These are phyloP conservation scores for Halteria grandinella DNA, from an alignment of 73 alveolate species.

Conservation along the genomic window DNA sequence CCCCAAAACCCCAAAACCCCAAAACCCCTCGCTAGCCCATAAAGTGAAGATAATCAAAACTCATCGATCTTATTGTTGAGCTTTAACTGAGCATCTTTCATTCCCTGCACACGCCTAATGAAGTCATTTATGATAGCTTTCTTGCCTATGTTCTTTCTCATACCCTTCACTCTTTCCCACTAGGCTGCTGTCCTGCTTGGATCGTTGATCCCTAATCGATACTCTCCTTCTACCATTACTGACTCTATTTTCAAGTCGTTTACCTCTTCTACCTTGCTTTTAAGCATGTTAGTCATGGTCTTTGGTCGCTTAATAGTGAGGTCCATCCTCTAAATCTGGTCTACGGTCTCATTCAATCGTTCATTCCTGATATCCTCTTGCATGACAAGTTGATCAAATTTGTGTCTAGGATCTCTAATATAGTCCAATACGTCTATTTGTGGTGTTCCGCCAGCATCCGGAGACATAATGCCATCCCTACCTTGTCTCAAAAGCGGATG, in stretches of 20 bases:
- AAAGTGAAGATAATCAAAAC: no score
- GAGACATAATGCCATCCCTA: no score
- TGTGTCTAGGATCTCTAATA: constrained; percentile 27
- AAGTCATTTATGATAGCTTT: constrained; percentile 41
- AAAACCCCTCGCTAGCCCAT: no score
- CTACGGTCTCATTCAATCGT: constrained; percentile 12
- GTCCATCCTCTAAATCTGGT: constrained; percentile 30
- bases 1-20: no score
- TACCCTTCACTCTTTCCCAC: constrained; percentile 41
- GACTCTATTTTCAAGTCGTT: constrained; percentile 1
- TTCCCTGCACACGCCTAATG: constrained; percentile 27
- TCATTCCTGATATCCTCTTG: constrained; percentile 25
- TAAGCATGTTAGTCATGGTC: constrained; percentile 21
- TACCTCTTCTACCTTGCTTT: not conserved
- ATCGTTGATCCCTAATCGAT: constrained; percentile 26
- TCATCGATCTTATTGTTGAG: no score
- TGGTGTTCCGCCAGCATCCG: no score
- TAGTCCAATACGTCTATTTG: no score
- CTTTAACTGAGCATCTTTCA: no score
- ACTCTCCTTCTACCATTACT: constrained; percentile 38
- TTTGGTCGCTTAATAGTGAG: constrained; percentile 11
- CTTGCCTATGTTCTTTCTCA: constrained; percentile 23
- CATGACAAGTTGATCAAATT: constrained; percentile 6
- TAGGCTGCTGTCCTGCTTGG: constrained; percentile 46
- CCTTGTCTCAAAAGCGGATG: no score